phyloP scores from a whole-genome alignment of 2,329 filamentous ascomycete species.

The Fusarium robinianum region DNA sequence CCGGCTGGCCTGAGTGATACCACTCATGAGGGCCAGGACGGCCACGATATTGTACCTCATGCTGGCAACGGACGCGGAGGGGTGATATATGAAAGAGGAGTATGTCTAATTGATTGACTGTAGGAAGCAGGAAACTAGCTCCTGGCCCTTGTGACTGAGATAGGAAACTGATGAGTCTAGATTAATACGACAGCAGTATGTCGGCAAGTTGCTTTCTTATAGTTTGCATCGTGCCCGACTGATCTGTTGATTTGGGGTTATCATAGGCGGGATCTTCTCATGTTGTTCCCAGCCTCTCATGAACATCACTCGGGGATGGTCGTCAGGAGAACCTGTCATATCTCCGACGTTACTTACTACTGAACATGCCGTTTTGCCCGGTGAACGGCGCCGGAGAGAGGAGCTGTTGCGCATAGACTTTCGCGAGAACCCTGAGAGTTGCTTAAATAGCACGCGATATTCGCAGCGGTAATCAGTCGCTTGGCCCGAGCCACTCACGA shows the following conservation, averaged over 20 bases:
- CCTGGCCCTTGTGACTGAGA: slow-evolving; percentile 5
- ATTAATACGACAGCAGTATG: not conserved
- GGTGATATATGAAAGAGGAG: not conserved
- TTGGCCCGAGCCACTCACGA: no score
- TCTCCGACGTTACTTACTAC: no score
- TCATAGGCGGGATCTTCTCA: no score
- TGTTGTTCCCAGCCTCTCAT: no score
- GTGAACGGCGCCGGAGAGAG: slow-evolving; percentile 1
- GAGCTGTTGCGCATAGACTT: slow-evolving; percentile 12
- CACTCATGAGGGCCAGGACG: slow-evolving; percentile 30
- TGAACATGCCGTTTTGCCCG: slow-evolving; percentile 1
- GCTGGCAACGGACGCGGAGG: slow-evolving; percentile 4
- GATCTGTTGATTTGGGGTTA: slow-evolving; percentile 2
- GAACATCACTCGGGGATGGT: no score
- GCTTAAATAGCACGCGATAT: slow-evolving; percentile 7
- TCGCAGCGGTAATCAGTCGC: not conserved
- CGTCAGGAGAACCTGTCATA: no score
- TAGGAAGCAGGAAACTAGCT: slow-evolving; percentile 10
- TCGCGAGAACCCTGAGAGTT: slow-evolving; percentile 5
- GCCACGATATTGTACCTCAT: slow-evolving; percentile 35
- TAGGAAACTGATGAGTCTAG: slow-evolving; percentile 13
- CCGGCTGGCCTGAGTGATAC: slow-evolving; percentile 28
- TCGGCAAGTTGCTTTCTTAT: slow-evolving; percentile 21
- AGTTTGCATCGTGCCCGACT: slow-evolving; percentile 7
- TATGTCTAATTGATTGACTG: slow-evolving; percentile 18